Evolutionary conservation across 108 stramenopile genomes (phyloP), one percentile per base, ranked within the genome.

Genomic region (Schizochytrium sp.): DNA sequence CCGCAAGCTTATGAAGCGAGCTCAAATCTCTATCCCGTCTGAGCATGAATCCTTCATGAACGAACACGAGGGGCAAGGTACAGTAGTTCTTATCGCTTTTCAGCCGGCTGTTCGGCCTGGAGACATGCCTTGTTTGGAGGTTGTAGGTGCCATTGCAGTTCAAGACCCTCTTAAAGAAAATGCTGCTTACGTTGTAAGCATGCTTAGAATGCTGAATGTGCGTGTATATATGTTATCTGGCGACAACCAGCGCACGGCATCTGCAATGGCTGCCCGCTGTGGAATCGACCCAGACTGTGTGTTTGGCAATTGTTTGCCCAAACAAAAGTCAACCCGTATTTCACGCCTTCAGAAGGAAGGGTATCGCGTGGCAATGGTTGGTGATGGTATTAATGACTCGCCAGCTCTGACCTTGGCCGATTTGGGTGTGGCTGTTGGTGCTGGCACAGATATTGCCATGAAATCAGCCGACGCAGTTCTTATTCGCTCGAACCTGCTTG

Each of bases 361-460:
- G 38, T 90, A 93, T 45, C 87, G 90, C 56, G 97, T 98, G 19
- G 97, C 96, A 5, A 95, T 99, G 91, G 97, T 99, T 0, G 99
- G 98, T n/a, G 99, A 99, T 89, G 99, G 99, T 2, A 95, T 99
- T 76, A 99, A 99, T 90, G 99, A 99, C 91, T 92, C 97, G 10
- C 95, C 98, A n/a, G 98, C 98, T 44, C 92, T 99, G 72, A 97
- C 97, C 50, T 93, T 92, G 88, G 96, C 98, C 4, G 96, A 99
- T 89, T 95, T 99, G 3, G 99, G 99, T 13, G 95, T 99, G 12
- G 97, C 96, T 42, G 95, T 99, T 19, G 99, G 98, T 2, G 96
- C 97, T 17, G 99, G 98, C 19, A 96, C 99, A 15, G 95, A 96
- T 50, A 96, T 99, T 88, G 99, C 99, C 40, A 95, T 97, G 19